Percentiles rank a stretch among this genome's conserved stretches.
phyloP scores from a whole-genome alignment of 805 yeast genomes.

The Starmerella scarabaei region DNA sequence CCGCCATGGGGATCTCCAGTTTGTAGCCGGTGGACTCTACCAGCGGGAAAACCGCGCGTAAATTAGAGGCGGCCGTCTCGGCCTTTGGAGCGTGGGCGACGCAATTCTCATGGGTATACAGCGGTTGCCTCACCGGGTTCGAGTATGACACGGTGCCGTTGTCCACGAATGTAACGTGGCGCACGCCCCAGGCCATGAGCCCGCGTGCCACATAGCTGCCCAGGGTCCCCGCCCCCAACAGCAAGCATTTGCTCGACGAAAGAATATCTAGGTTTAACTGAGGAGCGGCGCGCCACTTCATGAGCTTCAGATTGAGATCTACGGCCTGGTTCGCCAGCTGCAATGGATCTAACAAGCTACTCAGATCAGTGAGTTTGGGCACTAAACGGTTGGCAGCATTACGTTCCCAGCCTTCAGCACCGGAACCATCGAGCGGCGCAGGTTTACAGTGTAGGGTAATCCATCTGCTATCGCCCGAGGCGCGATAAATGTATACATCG shows the following conservation, averaged over 20 bases:
- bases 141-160: constrained; percentile 80
- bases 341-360: constrained; percentile 65
- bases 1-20: constrained; percentile 89
- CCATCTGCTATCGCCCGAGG: constrained; percentile 22
- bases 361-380: constrained; percentile 75
- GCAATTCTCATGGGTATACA: constrained; percentile 73
- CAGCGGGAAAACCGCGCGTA: constrained; percentile 66
- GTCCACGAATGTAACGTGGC: constrained; percentile 76
- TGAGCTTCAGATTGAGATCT: constrained; percentile 74
- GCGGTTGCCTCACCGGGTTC: constrained; percentile 90
- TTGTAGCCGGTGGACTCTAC: constrained; percentile 49
- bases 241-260: constrained; percentile 46
- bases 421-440: constrained; percentile 22
- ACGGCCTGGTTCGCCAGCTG: constrained; percentile 84
- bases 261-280: constrained; percentile 56
- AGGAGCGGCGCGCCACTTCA: constrained; percentile 96
- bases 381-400: constrained; percentile 54
- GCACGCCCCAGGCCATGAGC: constrained; percentile 88
- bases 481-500: constrained; percentile 28
- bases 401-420: constrained; percentile 82
- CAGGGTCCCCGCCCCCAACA: constrained; percentile 93
- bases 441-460: constrained; percentile 15
- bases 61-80: constrained; percentile 54
- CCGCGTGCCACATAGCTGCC: constrained; percentile 86
- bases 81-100: constrained; percentile 71